These are phyloP conservation scores for Lithohypha guttulata DNA, from an alignment of 2,329 filamentous ascomycete genomes.

Conservation along the genomic window DNA sequence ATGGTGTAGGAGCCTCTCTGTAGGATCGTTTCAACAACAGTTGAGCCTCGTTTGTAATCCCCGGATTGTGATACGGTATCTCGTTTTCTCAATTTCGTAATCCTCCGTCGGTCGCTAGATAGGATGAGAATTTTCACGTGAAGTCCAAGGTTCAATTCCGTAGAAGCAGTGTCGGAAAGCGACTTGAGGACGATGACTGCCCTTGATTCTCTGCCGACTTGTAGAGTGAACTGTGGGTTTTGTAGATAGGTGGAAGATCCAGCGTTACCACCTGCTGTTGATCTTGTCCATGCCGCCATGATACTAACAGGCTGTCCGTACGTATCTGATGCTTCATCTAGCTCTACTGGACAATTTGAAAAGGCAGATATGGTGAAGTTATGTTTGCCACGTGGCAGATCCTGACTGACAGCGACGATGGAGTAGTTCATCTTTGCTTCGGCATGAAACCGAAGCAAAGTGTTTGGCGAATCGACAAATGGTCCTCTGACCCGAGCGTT, in stretches of 20 bases:
- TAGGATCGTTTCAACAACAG: constrained; percentile 55
- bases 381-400: constrained; percentile 60
- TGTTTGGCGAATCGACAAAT: constrained; percentile 92
- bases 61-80: constrained; percentile 75
- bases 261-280: constrained; percentile 76
- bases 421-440: constrained; percentile 44
- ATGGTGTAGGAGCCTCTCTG: constrained; percentile 56
- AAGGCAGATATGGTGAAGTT: constrained; percentile 83
- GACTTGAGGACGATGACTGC: constrained; percentile 15
- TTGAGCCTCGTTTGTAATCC: constrained; percentile 76
- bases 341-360: constrained; percentile 50
- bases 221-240: constrained; percentile 76
- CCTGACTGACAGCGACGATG: constrained; percentile 66
- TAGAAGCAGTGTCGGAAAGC: constrained; percentile 30
- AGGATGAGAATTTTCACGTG: constrained; percentile 70
- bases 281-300: constrained; percentile 60
- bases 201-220: background rate
- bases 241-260: constrained; percentile 63
- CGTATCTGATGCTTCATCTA: constrained; percentile 52
- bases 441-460: constrained; percentile 63
- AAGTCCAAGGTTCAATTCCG: constrained; percentile 57
- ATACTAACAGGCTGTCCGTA: constrained; percentile 51
- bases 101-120: constrained; percentile 47
- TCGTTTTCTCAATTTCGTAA: constrained; percentile 55
- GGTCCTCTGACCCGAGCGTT: constrained; percentile 61